Conservation (phyloP, 2,329 filamentous ascomycete species). For the Claviceps humidiphila region DNA sequence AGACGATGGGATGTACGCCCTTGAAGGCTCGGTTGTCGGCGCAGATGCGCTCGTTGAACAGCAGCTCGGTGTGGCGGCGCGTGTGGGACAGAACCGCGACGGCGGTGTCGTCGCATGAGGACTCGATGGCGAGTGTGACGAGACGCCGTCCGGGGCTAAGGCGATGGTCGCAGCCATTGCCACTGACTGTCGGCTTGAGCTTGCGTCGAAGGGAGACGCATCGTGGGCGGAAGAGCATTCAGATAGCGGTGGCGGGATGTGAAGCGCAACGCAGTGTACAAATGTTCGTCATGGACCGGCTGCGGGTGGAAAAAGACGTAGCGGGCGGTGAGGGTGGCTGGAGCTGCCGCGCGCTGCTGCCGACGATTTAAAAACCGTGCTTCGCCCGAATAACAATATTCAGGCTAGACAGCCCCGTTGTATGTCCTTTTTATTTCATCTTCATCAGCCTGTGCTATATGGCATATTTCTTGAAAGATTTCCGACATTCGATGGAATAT, state of each 20-base stretch:
- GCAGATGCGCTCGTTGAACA: constrained; percentile 72
- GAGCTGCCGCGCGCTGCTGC: no score
- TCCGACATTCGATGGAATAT: no score
- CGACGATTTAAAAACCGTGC: no score
- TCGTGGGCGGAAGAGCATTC: constrained; percentile 4
- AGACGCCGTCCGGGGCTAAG: constrained; percentile 18
- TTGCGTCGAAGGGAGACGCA: not conserved
- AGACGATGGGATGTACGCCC: constrained; percentile 68
- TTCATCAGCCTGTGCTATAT: no score
- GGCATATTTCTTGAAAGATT: no score
- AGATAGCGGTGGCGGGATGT: not conserved
- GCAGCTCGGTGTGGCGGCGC: constrained; percentile 38
- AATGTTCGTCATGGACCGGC: no score
- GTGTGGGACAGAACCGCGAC: constrained; percentile 64
- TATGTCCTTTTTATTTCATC: no score
- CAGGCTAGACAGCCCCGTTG: no score
- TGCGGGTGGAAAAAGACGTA: not conserved
- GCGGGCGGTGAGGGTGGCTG: no score
- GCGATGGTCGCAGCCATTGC: no score
- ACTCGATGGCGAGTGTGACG: constrained; percentile 62
- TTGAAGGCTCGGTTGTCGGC: constrained; percentile 61
- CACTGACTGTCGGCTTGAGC: not conserved
- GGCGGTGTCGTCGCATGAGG: constrained; percentile 85
- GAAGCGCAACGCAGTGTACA: not conserved
- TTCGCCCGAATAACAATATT: no score